These are phyloP conservation scores for Colletotrichum filicis DNA, from an alignment of 2,329 filamentous ascomycete species.

Conservation along the genomic window DNA sequence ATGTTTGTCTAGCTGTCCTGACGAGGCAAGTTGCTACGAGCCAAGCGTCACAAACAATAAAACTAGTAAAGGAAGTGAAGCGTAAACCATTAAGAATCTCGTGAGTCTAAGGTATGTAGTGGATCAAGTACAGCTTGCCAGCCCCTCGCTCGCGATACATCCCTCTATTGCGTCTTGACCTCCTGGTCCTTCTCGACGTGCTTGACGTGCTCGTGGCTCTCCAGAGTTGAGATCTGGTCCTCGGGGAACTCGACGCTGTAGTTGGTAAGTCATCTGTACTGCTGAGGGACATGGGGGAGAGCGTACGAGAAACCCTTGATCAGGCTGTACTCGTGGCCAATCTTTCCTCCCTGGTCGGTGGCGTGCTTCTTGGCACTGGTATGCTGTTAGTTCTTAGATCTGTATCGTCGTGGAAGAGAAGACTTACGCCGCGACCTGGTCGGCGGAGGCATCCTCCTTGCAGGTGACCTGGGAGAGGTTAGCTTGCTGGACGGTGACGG, in stretches of 20 bases:
- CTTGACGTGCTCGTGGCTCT: slow-evolving; percentile 77
- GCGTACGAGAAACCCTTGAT: slow-evolving; percentile 92
- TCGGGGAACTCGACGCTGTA: slow-evolving; percentile 78
- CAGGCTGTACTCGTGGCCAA: slow-evolving; percentile 84
- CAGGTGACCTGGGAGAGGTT: slow-evolving; percentile 74
- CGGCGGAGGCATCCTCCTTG: slow-evolving; percentile 74
- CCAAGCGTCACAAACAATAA: too few species aligned
- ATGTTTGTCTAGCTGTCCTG: neutral
- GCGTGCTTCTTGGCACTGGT: slow-evolving; percentile 81
- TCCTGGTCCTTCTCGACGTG: slow-evolving; percentile 78
- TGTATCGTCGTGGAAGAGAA: neutral
- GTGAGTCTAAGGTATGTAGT: slow-evolving; percentile 7
- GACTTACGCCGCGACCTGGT: slow-evolving; percentile 75
- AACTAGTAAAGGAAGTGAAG: neutral
- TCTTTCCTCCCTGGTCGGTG: slow-evolving; percentile 81
- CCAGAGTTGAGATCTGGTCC: slow-evolving; percentile 73
- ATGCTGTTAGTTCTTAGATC: neutral
- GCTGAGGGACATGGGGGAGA: neutral
- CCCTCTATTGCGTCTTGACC: slow-evolving; percentile 76
- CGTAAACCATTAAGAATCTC: slow-evolving; percentile 20
- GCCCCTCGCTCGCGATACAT: neutral
- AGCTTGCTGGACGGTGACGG: slow-evolving; percentile 17
- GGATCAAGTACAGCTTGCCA: slow-evolving; percentile 7
- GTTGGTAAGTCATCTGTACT: slow-evolving; percentile 22
- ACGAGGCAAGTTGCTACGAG: too few species aligned